Evolutionary conservation across 179 eudicot genomes (phyloP), one percentile per base, ranked within the genome.

Genomic region (Corrigiola litoralis): DNA sequence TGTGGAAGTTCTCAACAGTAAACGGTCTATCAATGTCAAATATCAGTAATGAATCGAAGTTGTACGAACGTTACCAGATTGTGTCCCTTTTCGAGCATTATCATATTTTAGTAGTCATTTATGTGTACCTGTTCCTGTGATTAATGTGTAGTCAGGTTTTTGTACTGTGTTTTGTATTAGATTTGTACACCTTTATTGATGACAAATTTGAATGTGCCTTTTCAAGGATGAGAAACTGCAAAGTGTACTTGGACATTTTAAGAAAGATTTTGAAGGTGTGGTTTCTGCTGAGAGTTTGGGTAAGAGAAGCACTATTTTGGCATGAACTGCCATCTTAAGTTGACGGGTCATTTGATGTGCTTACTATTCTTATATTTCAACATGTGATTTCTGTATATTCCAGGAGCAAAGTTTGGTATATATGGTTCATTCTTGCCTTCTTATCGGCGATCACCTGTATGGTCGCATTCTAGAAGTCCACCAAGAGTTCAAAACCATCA

Each of bases 231-330:
- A 86, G 74, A 94, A 94, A 81, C 80, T 94, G 72, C 89, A 90
- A 66, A 73, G 83, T 82, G 84, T 90, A 46, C 74, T 94, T 82
- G 99, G 99, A 29, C 99, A 94, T 77, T 86, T 90, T 63, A 87
- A 83, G 79, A 94, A 90, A 69, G 99, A 94, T 69, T 94, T 94
- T 82, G 99, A 94, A 85, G 99, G 97, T 48, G 89, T 84, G 58
- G 91, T 88, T 65, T 90, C 95, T 17, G 90, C 97, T 41, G 99
- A 90, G 75, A 94, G 86, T 80, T 81, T 90, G 85, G 99, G 99
- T 94, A 84, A 85, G 97, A 72, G 32, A 49, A 63, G 33, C 48
- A 29, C 14, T 10, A 23, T 20, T 51, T 24, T 57, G 48, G 63
- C 34, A 51, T 57, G 58, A 31, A 8, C 62, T 27, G 62, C 62